Evolutionary conservation across 106 monocot species (phyloP), one percentile per base, ranked within the genome.

Genomic region (Amphibolis antarctica): DNA sequence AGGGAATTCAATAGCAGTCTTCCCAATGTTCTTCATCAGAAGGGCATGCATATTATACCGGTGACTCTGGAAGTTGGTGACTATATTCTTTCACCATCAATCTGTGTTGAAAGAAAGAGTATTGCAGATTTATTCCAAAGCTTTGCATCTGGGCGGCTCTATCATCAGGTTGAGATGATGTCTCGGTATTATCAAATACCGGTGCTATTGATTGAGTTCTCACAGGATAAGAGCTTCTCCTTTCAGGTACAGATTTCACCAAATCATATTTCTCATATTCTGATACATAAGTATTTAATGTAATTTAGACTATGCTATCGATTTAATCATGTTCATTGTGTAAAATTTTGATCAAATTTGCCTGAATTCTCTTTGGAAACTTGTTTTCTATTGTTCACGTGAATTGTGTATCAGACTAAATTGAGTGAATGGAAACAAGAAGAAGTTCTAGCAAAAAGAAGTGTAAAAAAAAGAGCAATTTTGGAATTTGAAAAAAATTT

Each of bases 91-190:
- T 98, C 96, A 58, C 90, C 96, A 58, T 73, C 76, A 58, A 87
- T 98, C 59, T 98, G 96, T 85, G 96, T 98, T 31, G 96, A 98
- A 78, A 87, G 96, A 66, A 98, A 98, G 82, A 98, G 96, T 53
- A 76, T 98, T 68, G 62, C 50, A 36, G 96, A 98, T 66, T 65
- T 98, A 24, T 98, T 80, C 72, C 96, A 98, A 69, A 98, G 96
- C 60, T 98, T 98, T 81, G 73, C 87, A 59, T 91, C 96, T 44
- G 96, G 96, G 2, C 84, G 96, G 13, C 84, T 98, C 20, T 98
- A 85, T 73, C 67, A 98, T 85, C 96, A 98, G 65, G 82, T 91
- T 60, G 96, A 98, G 71, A 86, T 84, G 30, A 98, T 98, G 90
- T 60, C 65, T 42, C 90, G 96, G 10, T 98, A 90, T 70, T 98